Evolutionary conservation across 805 yeast genomes (phyloP).

Genomic region (Pachysolen tannophilus): DNA sequence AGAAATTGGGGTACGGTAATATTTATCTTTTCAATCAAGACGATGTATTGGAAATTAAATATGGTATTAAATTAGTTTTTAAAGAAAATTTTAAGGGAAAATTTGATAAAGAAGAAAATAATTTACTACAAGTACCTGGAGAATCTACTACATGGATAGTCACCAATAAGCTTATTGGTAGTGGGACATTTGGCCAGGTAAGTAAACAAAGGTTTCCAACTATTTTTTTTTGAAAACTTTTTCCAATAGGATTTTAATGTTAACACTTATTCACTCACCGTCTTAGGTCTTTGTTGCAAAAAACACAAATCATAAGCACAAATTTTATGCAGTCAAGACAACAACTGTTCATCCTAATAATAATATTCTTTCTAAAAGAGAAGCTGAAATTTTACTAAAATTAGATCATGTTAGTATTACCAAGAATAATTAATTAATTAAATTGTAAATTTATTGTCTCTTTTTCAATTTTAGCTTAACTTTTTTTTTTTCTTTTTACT

Average conservation of each 20-base stretch:
- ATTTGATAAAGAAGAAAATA: constrained; percentile 9
- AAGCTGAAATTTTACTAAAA: constrained; percentile 31
- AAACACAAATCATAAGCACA: constrained; percentile 13
- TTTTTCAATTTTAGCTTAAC: too few species aligned
- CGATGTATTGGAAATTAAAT: constrained; percentile 31
- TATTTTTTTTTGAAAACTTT: constrained; percentile 3
- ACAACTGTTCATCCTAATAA: constrained; percentile 22
- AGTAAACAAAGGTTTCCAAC: constrained; percentile 13
- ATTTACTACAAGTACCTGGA: constrained; percentile 14
- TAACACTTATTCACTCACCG: too few species aligned
- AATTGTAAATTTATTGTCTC: too few species aligned
- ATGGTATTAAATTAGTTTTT: constrained; percentile 16
- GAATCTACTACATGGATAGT: constrained; percentile 33
- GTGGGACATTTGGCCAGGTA: constrained; percentile 55
- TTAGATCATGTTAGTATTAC: constrained; percentile 29
- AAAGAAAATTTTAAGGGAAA: constrained; percentile 10
- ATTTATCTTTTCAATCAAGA: constrained; percentile 26
- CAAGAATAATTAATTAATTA: too few species aligned
- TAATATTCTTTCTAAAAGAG: constrained; percentile 22
- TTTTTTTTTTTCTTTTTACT: too few species aligned
- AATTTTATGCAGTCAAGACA: constrained; percentile 43
- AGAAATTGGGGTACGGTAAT: constrained; percentile 20
- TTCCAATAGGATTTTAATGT: too few species aligned
- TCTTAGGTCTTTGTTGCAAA: constrained; percentile 26
- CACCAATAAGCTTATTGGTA: constrained; percentile 34